These are phyloP conservation scores for Pseudonitzschia pungens DNA, from an alignment of 108 stramenopile species.

Conservation along the genomic window DNA sequence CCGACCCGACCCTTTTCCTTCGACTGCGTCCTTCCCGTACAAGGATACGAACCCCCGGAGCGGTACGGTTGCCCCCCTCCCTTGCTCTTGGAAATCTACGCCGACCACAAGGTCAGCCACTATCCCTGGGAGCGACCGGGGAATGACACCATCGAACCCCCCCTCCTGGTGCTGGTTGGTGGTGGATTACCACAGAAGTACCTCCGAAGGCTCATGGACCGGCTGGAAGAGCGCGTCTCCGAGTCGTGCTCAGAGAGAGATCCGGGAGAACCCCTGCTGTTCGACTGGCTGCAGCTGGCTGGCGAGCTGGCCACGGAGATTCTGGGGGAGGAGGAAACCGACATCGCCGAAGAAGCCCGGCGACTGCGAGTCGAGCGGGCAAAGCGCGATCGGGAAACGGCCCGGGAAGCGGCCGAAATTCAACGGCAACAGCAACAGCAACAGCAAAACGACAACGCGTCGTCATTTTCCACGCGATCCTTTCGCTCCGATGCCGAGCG, in stretches of 20 bases:
- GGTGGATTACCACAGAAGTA: slow-evolving; percentile 16
- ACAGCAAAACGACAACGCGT: too few relatives aligned
- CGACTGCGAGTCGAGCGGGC: neutral
- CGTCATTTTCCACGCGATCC: neutral
- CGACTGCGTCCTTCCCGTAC: slow-evolving; percentile 22
- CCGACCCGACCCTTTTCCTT: slow-evolving; percentile 13
- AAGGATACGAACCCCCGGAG: slow-evolving; percentile 21
- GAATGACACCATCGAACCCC: neutral
- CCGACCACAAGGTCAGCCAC: neutral
- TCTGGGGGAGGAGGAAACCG: slow-evolving; percentile 18
- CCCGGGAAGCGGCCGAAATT: neutral
- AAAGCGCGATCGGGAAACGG: neutral
- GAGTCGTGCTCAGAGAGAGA: neutral
- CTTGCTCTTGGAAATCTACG: slow-evolving; percentile 22
- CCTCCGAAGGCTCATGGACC: slow-evolving; percentile 6
- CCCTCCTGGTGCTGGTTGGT: slow-evolving; percentile 23
- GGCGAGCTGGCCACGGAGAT: slow-evolving; percentile 12
- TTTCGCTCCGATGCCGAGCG: slow-evolving; percentile 19
- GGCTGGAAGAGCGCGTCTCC: neutral
- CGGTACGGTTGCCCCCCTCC: slow-evolving; percentile 27
- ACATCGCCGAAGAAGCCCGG: neutral
- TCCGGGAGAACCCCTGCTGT: slow-evolving; percentile 25
- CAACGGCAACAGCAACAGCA: slow-evolving; percentile 5
- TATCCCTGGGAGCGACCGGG: slow-evolving; percentile 6
- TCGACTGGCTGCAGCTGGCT: slow-evolving; percentile 17